Evolutionary conservation across 805 yeast genomes (phyloP).

Genomic region (Wickerhamomyces hampshirensis): DNA sequence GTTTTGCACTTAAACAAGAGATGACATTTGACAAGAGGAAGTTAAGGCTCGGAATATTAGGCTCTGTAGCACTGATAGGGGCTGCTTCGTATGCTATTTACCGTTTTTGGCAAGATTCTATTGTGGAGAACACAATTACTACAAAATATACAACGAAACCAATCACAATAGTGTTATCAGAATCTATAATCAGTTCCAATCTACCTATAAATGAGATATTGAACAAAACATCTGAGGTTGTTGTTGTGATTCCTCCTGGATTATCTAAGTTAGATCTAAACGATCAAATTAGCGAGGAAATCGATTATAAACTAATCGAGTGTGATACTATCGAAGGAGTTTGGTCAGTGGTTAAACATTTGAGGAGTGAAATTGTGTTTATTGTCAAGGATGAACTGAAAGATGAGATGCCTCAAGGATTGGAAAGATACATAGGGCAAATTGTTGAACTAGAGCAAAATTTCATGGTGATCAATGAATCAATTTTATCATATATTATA

Average conservation of each 20-base stretch:
- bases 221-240: conserved; percentile 26
- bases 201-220: conserved; percentile 23
- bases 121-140: background rate
- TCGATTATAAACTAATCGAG: conserved; percentile 23
- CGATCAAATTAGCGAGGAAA: conserved; percentile 23
- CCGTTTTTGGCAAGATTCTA: conserved; percentile 2
- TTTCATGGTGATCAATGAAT: conserved; percentile 19
- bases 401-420: conserved; percentile 26
- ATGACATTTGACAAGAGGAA: conserved; percentile 5
- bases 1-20: too few relatives aligned
- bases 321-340: conserved; percentile 46
- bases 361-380: conserved; percentile 33
- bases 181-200: conserved; percentile 23
- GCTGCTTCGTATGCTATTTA: conserved; percentile 12
- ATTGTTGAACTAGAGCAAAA: conserved; percentile 23
- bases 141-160: conserved; percentile 19
- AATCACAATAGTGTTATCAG: conserved; percentile 22
- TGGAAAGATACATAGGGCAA: conserved; percentile 26
- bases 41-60: conserved; percentile 5
- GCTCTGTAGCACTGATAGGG: conserved; percentile 9
- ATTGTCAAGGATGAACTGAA: conserved; percentile 25
- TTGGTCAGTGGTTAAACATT: conserved; percentile 51
- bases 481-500: conserved; percentile 18
- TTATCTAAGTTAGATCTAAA: conserved; percentile 15
- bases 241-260: conserved; percentile 31